Evolutionary conservation across 306 rosid genomes (phyloP), one percentile per base, ranked within the genome.

Genomic region (Vachellia collinsii): DNA sequence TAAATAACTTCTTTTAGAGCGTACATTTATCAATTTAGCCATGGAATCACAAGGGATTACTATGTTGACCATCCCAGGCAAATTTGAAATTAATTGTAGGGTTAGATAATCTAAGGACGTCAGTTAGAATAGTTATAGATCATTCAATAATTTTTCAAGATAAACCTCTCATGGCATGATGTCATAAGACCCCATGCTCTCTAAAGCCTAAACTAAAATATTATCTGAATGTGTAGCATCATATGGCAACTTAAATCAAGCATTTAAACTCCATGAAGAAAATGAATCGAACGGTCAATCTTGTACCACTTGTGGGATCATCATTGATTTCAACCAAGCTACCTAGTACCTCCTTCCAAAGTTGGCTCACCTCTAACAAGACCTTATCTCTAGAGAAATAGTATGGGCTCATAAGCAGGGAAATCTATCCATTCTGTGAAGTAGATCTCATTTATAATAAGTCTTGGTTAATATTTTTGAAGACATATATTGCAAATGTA

Each of bases 391-490:
- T 65, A 10, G 64, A 41, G 68, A 54, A 70, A 51, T 17, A 42
- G 17, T 66, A 48, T 36, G 9, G 39, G 61, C 4, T 70, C 46
- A 17, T 70, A 29, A 2, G 10, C 19, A 62, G 13, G 20, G 37
- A 42, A 41, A n/a, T 16, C 22, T 41, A 38, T 11, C 19, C 10
- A 20, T 58, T 81, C 43, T 13, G n/a, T 14, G 6, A 2, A 63
- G 43, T 16, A 69, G 20, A 61, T 25, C 16, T 4, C 74, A 38
- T 58, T 54, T 59, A 59, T 9, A 58, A 58, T 0, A 22, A 64
- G 42, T 74, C 50, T 43, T 74, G 65, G 68, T 23, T 79, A 48
- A 43, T 25, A 74, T 67, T 78, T 78, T 56, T 63, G 42, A 51
- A 67, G 25, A 61, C 53, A 78, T 65, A 78, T 46, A 77, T 38